Base-by-base conservation (phyloP, 345 rosid genomes). In the Excoecaria agallocha region DNA sequence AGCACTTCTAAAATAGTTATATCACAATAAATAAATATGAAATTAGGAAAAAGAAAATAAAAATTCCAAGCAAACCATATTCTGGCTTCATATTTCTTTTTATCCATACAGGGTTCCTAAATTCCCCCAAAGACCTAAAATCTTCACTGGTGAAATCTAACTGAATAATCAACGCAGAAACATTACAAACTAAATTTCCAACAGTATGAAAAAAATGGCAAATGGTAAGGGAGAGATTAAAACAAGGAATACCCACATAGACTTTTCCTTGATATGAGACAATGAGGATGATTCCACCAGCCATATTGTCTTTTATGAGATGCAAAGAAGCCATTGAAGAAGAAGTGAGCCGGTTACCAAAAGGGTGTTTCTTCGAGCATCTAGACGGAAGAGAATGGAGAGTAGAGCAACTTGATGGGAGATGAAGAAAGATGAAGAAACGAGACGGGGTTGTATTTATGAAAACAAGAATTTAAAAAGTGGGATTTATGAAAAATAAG, bases 291-390 rank as follows among this genome's bases (percentile, higher is more conserved):
- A 61, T 4, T 6, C 69, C 52, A 8, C 50, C n/a, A 41, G 39
- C 13, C 11, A 7, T 16, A 7, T 12, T 3, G 41, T 70, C n/a
- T 12, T 8, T n/a, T 0, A n/a, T 35, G 48, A 70, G 75, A 55
- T 55, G 75, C 58, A 70, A 20, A 56, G 48, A 70, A n/a, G 59
- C 70, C 79, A 45, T 35, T 17, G 71, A 63, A 51, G 79, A 70
- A 63, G 75, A 25, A 52, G 79, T 61, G 59, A 76, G 20, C 75
- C 79, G 70, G 1, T 5, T 52, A 19, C 71, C 71, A 43, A 2
- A 38, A 16, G 74, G 45, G 20, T 46, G 38, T 7, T 48, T 51
- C 22, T 48, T 70, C 19, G 30, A 45, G 58, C 71, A 51, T 39
- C 64, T 52, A 19, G 64, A 22, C n/a, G 5, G 3, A 3, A 41